These are phyloP conservation scores for Megacollybia marginata DNA, from an alignment of 768 basidiomycete genomes.

Conservation along the genomic window DNA sequence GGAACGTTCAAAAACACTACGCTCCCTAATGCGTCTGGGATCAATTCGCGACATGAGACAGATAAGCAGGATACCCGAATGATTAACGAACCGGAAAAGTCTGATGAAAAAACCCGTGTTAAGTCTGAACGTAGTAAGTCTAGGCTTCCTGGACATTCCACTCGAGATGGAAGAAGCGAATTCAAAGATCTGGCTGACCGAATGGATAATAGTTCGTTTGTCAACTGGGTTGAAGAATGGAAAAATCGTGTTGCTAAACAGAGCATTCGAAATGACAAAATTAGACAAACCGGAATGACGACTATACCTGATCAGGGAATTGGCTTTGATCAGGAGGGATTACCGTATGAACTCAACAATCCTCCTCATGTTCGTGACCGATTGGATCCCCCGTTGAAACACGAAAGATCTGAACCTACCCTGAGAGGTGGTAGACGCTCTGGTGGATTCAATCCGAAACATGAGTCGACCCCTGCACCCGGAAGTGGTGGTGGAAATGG, in stretches of 20 bases:
- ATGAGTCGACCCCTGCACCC: too few species aligned
- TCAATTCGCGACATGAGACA: too few species aligned
- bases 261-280: not conserved
- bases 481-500: too few species aligned
- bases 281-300: not conserved
- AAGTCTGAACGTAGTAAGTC: not conserved
- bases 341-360: not conserved
- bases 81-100: not conserved
- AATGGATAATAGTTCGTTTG: not conserved
- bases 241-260: not conserved
- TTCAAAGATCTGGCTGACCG: too few species aligned
- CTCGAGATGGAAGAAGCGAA: too few species aligned
- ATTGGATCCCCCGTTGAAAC: too few species aligned
- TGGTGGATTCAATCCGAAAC: too few species aligned
- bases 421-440: too few species aligned
- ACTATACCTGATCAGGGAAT: not conserved
- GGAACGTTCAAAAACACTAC: too few species aligned
- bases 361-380: too few species aligned
- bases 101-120: not conserved
- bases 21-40: too few species aligned
- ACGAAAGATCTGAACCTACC: too few species aligned
- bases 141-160: not conserved
- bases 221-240: not conserved
- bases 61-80: not conserved
- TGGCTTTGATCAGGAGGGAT: not conserved